phyloP scores from a whole-genome alignment of 805 yeast genomes.

The Tetrapisispora iriomotensis region DNA sequence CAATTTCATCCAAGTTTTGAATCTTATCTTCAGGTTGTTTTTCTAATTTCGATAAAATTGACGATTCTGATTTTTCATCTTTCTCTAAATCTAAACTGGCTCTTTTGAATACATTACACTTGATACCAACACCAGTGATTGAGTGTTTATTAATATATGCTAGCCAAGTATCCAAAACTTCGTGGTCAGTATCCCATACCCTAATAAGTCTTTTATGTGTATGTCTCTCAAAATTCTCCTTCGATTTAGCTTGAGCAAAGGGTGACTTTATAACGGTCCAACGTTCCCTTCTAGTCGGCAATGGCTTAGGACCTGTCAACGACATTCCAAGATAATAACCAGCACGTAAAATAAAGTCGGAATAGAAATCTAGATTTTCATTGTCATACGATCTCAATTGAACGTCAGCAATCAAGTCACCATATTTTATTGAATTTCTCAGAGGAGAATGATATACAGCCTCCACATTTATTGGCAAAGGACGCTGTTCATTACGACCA shows the following conservation, averaged over 20 bases:
- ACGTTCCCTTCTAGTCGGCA: slow-evolving; percentile 64
- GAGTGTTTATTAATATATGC: slow-evolving; percentile 70
- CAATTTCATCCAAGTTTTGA: slow-evolving; percentile 17
- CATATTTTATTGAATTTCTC: slow-evolving; percentile 53
- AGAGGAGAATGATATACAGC: slow-evolving; percentile 75
- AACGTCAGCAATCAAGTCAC: slow-evolving; percentile 70
- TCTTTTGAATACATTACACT: slow-evolving; percentile 52
- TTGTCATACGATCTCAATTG: slow-evolving; percentile 63
- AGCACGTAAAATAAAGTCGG: slow-evolving; percentile 81
- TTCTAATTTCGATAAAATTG: not conserved
- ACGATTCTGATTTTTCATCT: not conserved
- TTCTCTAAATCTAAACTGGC: slow-evolving; percentile 27
- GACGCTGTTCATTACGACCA: slow-evolving; percentile 30
- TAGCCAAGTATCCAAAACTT: slow-evolving; percentile 72
- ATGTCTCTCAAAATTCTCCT: slow-evolving; percentile 85
- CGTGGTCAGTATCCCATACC: slow-evolving; percentile 80
- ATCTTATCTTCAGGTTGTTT: not conserved
- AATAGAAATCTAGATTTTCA: slow-evolving; percentile 59
- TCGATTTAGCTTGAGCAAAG: slow-evolving; percentile 86
- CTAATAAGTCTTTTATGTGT: slow-evolving; percentile 67
- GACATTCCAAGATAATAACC: slow-evolving; percentile 90
- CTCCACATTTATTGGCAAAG: slow-evolving; percentile 78
- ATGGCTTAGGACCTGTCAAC: slow-evolving; percentile 58
- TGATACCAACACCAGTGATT: slow-evolving; percentile 73
- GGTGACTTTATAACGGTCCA: slow-evolving; percentile 94